phyloP scores from a whole-genome alignment of 768 basidiomycete genomes.

The Trametes sanguinea region DNA sequence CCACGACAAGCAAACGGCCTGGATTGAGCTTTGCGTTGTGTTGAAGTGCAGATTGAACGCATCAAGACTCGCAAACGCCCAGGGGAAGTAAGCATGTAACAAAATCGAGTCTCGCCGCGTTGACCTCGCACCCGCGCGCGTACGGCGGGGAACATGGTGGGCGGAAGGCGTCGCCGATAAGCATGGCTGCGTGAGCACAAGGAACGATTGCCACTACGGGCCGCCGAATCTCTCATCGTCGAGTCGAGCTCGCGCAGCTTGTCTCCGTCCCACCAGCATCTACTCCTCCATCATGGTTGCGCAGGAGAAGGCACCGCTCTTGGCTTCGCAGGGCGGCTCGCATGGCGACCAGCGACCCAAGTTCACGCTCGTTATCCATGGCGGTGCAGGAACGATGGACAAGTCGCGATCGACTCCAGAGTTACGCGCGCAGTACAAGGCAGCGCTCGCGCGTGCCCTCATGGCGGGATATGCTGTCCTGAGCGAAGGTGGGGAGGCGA shows the following conservation, averaged over 20 bases:
- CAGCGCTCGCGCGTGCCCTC: conserved; percentile 55
- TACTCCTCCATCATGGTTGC: not conserved
- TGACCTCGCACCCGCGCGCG: too few relatives aligned
- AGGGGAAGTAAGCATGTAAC: too few relatives aligned
- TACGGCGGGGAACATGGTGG: too few relatives aligned
- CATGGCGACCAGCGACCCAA: conserved; percentile 2
- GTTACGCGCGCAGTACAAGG: conserved; percentile 58
- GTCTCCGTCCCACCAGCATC: not conserved
- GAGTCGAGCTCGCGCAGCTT: not conserved
- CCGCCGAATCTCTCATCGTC: not conserved
- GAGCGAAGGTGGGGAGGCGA: conserved; percentile 69
- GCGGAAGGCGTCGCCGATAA: too few relatives aligned
- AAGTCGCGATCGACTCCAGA: conserved; percentile 59
- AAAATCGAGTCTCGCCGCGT: too few relatives aligned
- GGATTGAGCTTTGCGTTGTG: too few relatives aligned
- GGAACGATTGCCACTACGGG: not conserved
- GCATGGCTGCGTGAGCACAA: not conserved
- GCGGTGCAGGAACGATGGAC: conserved; percentile 75
- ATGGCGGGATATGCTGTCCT: conserved; percentile 65
- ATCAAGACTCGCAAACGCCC: too few relatives aligned
- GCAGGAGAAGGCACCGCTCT: conserved; percentile 7
- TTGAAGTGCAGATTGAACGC: too few relatives aligned
- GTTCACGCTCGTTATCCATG: conserved; percentile 68
- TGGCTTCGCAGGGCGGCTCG: not conserved
- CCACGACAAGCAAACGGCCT: too few relatives aligned